Conservation (phyloP, 2,329 filamentous ascomycete species). For the Parastagonospora avenae region DNA sequence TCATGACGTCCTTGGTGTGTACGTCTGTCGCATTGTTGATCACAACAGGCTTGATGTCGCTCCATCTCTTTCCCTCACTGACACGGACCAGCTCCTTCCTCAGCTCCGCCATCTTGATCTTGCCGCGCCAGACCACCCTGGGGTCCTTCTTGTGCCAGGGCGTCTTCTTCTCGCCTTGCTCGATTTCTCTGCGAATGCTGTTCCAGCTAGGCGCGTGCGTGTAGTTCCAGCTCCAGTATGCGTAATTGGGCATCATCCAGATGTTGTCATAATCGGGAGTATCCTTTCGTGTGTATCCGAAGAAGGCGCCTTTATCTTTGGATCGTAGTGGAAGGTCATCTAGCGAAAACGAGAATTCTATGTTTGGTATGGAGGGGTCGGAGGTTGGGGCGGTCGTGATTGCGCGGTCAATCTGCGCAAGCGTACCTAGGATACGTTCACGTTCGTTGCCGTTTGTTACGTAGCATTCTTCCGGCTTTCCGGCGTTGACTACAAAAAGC, state of each 20-base stretch:
- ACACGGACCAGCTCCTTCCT: slow-evolving; percentile 35
- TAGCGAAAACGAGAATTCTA: slow-evolving; percentile 40
- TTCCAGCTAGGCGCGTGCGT: slow-evolving; percentile 43
- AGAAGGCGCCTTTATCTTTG: slow-evolving; percentile 30
- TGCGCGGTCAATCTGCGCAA: slow-evolving; percentile 40
- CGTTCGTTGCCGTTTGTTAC: slow-evolving; percentile 42
- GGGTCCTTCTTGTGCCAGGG: slow-evolving; percentile 38
- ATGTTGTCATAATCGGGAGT: slow-evolving; percentile 33
- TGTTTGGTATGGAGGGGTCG: slow-evolving; percentile 36
- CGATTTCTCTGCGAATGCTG: slow-evolving; percentile 37
- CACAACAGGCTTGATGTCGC: slow-evolving; percentile 41
- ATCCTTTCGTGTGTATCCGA: slow-evolving; percentile 40
- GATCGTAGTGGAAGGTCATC: slow-evolving; percentile 41
- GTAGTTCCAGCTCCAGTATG: slow-evolving; percentile 44
- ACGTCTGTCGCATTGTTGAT: slow-evolving; percentile 38
- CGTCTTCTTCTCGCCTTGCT: slow-evolving; percentile 22
- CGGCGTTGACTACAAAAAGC: slow-evolving; percentile 39
- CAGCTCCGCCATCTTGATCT: slow-evolving; percentile 40
- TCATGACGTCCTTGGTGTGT: slow-evolving; percentile 42
- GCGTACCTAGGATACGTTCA: slow-evolving; percentile 41
- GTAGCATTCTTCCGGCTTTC: slow-evolving; percentile 39
- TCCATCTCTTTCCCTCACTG: slow-evolving; percentile 37
- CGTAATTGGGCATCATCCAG: slow-evolving; percentile 44
- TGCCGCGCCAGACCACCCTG: slow-evolving; percentile 40
- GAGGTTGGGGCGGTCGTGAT: slow-evolving; percentile 30